Evolutionary conservation across 2,329 filamentous ascomycete species (phyloP).

Genomic region (Penicillium rolfsii): DNA sequence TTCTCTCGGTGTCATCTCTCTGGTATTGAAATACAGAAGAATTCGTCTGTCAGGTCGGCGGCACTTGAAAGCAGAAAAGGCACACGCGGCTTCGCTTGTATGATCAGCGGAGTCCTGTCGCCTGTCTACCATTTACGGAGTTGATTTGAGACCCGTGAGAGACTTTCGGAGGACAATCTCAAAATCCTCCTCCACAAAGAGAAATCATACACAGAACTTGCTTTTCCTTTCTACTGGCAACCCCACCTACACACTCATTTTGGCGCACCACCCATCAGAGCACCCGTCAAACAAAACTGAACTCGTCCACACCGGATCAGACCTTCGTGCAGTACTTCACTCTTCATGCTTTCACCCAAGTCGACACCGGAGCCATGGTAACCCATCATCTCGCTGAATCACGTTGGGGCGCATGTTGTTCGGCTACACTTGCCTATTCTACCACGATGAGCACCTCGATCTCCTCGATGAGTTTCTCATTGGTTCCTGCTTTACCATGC

Average conservation of each 20-base stretch:
- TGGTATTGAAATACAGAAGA: not conserved
- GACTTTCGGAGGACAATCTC: not conserved
- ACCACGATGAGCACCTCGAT: not conserved
- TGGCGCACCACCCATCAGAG: not conserved
- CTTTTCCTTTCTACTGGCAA: not conserved
- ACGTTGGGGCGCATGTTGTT: not conserved
- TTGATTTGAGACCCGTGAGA: not conserved
- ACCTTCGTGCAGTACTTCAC: not conserved
- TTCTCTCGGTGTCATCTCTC: not conserved
- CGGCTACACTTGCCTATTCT: not conserved
- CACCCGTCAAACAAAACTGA: not conserved
- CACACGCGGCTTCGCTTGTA: not conserved
- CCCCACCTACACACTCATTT: not conserved
- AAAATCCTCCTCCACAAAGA: not conserved
- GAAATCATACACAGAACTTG: not conserved
- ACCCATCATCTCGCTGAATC: not conserved
- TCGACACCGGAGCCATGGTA: not conserved
- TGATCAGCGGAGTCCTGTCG: not conserved
- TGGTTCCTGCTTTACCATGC: not conserved
- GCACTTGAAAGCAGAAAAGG: not conserved
- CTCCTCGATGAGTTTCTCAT: not conserved
- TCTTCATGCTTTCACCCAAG: not conserved
- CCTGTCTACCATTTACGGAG: not conserved
- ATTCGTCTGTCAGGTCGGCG: not conserved
- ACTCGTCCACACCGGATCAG: not conserved